Evolutionary conservation across 306 rosid species (phyloP), one percentile per base, ranked within the genome.

Genomic region (Rosa lucieae): DNA sequence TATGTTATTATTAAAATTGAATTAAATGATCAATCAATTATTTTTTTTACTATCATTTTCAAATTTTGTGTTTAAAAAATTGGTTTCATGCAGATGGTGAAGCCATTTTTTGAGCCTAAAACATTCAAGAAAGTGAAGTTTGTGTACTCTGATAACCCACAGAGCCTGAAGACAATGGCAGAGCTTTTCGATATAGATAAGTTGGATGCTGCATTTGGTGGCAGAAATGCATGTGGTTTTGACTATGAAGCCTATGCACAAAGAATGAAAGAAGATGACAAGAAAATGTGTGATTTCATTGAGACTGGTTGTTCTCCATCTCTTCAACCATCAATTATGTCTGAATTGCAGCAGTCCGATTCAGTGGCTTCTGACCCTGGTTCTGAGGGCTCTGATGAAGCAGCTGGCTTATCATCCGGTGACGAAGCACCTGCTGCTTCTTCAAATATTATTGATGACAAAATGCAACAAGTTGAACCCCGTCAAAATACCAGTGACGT

Each of bases 41-140:
- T 48, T 11, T 48, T 46, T 52, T 61, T 76, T 32, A 32, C 17
- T 72, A 4, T 75, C 51, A 58, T 47, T 72, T 14, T 80, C 62
- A 44, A 37, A 72, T 18, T 73, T 40, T 49, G 52, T 48, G 52
- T 48, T 48, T 48, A 43, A 1, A 48, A 48, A 13, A 10, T 46
- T 47, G 51, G 12, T 70, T 67, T 63, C 73, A 40, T 70, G 52
- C 87, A 93, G 97, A 80, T 91, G 90, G 93, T 90, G 80, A 93
- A 89, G 70, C 95, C 94, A 75, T 93, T 93, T 85, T 77, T 93
- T 46, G 98, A 93, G 74, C 82, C 83, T 3, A 89, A 85, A 80
- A 93, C 98, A 35, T 76, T 62, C 84, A 87, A 80, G 83, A 93
- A 91, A 86, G 93, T 84, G 83, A 87, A 37, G 80, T 90, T 93